These are phyloP conservation scores for Corylus heterophylla DNA, from an alignment of 306 rosid species.

Conservation along the genomic window DNA sequence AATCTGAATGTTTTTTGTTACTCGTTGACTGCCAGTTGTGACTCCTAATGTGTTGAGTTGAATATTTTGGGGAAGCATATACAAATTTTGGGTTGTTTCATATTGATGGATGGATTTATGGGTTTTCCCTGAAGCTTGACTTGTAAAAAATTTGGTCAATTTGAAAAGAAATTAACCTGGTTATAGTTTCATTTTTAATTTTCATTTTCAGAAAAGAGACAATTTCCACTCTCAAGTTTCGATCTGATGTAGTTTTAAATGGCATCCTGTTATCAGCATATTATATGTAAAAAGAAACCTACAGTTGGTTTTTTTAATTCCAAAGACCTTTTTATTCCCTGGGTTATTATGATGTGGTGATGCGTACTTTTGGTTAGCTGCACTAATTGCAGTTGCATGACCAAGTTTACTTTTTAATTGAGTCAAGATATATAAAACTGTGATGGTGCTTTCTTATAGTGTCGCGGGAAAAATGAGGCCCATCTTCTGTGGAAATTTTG, in stretches of 20 bases:
- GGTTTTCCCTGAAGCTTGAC: neutral
- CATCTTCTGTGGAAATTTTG: slow-evolving; percentile 91
- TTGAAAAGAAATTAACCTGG: neutral
- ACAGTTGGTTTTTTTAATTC: no score
- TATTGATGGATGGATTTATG: neutral
- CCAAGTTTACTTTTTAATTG: neutral
- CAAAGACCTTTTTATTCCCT: neutral
- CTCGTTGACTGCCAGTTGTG: neutral
- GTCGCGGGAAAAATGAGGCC: slow-evolving; percentile 72
- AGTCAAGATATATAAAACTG: neutral
- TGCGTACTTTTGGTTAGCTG: neutral
- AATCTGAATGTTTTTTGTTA: neutral
- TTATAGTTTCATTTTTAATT: neutral
- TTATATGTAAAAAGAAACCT: neutral
- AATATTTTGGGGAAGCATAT: neutral
- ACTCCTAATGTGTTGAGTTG: neutral
- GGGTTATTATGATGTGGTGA: neutral
- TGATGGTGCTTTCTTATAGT: slow-evolving; percentile 1
- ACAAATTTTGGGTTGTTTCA: neutral
- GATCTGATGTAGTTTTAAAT: neutral
- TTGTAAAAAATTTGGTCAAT: neutral
- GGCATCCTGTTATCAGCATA: neutral
- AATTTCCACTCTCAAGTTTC: neutral
- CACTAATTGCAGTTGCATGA: slow-evolving; percentile 1
- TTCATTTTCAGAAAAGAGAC: neutral